Percentiles rank a stretch among this genome's conserved stretches.
These are phyloP conservation scores for Oxytropis ochrocephala DNA, from an alignment of 306 rosid genomes.

Conservation along the genomic window DNA sequence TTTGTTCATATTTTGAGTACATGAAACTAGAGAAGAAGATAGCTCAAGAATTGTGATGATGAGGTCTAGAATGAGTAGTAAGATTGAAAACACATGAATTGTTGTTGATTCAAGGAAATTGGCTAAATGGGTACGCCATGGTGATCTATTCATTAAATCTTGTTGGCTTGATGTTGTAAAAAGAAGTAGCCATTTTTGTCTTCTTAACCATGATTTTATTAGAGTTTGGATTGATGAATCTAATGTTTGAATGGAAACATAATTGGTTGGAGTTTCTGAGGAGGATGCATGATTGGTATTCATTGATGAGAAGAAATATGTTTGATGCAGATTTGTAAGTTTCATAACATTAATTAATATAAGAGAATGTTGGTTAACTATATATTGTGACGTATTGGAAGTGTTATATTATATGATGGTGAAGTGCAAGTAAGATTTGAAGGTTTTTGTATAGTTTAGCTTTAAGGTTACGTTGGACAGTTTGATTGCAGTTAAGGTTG, in stretches of 20 bases:
- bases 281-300: slow-evolving; percentile 1
- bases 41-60: slow-evolving; percentile 61
- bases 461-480: slow-evolving; percentile 43
- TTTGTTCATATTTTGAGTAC: slow-evolving; percentile 1
- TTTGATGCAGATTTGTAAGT: neutral
- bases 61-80: slow-evolving; percentile 48
- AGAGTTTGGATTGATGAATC: slow-evolving; percentile 39
- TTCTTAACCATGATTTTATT: slow-evolving; percentile 43
- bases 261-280: slow-evolving; percentile 13
- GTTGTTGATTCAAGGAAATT: slow-evolving; percentile 53
- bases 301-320: slow-evolving; percentile 26
- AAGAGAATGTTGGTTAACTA: neutral
- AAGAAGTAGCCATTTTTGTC: slow-evolving; percentile 39
- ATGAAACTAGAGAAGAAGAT: slow-evolving; percentile 44
- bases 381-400: neutral
- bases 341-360: neutral
- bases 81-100: slow-evolving; percentile 30
- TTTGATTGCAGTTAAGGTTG: neutral
- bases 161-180: slow-evolving; percentile 3
- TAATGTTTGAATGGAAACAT: slow-evolving; percentile 28
- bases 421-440: slow-evolving; percentile 42
- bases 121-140: slow-evolving; percentile 52
- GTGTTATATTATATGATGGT: slow-evolving; percentile 3
- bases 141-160: slow-evolving; percentile 18
- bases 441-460: slow-evolving; percentile 37